Conservation (phyloP, 345 rosid genomes). For the Lepidium aucheri region DNA sequence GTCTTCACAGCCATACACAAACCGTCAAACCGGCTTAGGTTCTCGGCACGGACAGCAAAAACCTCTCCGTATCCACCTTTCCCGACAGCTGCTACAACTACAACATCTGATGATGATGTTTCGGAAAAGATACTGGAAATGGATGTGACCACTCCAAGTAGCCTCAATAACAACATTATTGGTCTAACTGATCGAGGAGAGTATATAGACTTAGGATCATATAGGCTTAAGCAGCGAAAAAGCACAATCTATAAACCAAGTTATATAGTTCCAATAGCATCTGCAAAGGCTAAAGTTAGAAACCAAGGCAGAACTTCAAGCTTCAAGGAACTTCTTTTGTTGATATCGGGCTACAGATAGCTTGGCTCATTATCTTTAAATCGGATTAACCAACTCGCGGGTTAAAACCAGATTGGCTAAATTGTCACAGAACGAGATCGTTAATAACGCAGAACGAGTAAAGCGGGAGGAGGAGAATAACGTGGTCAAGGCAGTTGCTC, state of each 20-base stretch:
- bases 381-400: no score
- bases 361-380: no score
- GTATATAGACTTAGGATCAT: constrained; percentile 25
- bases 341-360: no score
- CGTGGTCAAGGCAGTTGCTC: no score
- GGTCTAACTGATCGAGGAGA: constrained; percentile 27
- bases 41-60: no score
- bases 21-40: constrained; percentile 34
- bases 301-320: constrained; percentile 29
- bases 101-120: constrained; percentile 52
- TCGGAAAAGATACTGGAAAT: constrained; percentile 86
- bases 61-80: constrained; percentile 46
- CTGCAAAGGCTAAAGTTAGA: constrained; percentile 82
- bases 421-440: no score
- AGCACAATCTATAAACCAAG: constrained; percentile 47
- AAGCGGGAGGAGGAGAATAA: no score
- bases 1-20: constrained; percentile 62
- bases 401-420: no score
- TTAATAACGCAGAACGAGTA: no score
- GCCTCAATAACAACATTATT: constrained; percentile 12
- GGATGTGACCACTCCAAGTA: constrained; percentile 41
- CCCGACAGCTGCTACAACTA: constrained; percentile 31
- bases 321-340: constrained; percentile 34
- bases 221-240: constrained; percentile 28
- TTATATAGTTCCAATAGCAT: constrained; percentile 81